Evolutionary conservation across 345 rosid genomes (phyloP).

Genomic region (Excoecaria agallocha): DNA sequence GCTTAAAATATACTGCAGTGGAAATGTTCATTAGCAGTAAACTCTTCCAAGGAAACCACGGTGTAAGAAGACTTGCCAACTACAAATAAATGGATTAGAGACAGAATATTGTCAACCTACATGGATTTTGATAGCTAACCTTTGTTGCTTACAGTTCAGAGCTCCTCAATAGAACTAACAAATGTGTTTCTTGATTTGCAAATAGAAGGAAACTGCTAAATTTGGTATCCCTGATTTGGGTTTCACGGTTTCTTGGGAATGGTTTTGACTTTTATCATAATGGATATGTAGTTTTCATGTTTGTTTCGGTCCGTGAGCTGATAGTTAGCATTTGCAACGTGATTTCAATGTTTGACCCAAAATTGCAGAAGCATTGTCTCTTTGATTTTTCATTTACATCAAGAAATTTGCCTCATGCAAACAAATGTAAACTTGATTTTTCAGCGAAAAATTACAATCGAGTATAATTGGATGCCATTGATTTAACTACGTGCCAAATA

Average conservation of each 20-base stretch:
- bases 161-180: neutral
- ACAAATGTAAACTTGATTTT: neutral
- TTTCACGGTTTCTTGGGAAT: slow-evolving; percentile 31
- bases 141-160: neutral
- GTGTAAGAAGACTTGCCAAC: neutral
- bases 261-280: slow-evolving; percentile 26
- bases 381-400: neutral
- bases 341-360: slow-evolving; percentile 17
- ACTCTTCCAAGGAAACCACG: neutral
- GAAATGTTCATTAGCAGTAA: slow-evolving; percentile 8
- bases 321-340: slow-evolving; percentile 4
- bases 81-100: neutral
- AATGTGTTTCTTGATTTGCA: neutral
- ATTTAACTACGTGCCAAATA: neutral
- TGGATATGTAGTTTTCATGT: slow-evolving; percentile 21
- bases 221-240: slow-evolving; percentile 18
- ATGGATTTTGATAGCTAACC: neutral
- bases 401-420: neutral
- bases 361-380: slow-evolving; percentile 15
- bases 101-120: neutral
- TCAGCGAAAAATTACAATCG: neutral
- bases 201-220: slow-evolving; percentile 14
- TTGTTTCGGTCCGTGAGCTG: slow-evolving; percentile 28
- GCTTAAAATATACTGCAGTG: neutral
- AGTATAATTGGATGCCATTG: neutral